phyloP scores from a whole-genome alignment of 306 rosid species.

The Vigna trinervia region DNA sequence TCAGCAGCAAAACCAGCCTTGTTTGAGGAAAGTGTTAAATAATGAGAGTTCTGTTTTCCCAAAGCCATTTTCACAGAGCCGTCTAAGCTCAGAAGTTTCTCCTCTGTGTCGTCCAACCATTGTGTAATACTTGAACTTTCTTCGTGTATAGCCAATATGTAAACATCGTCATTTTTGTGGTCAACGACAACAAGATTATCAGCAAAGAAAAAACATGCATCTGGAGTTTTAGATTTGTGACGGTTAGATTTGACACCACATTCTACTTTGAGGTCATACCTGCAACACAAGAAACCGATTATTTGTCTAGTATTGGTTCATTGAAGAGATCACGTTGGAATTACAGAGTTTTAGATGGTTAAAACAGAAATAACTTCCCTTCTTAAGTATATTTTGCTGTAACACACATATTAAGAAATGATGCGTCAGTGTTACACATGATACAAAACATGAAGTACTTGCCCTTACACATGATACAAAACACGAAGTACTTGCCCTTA shows the following conservation, averaged over 20 bases:
- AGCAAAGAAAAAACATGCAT: conserved; percentile 96
- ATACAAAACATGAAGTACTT: not conserved
- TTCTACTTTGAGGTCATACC: conserved; percentile 94
- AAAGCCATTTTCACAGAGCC: conserved; percentile 46
- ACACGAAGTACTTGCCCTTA: too few relatives aligned
- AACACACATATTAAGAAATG: not conserved
- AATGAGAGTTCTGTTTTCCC: conserved; percentile 45
- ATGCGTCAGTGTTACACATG: not conserved
- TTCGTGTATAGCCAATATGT: conserved; percentile 72
- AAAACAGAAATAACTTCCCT: too few relatives aligned
- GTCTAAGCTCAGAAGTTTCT: conserved; percentile 70
- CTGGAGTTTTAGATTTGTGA: conserved; percentile 88
- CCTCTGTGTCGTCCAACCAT: conserved; percentile 80
- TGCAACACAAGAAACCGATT: conserved; percentile 55
- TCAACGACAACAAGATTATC: conserved; percentile 84
- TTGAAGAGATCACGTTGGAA: conserved; percentile 17
- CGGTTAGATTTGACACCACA: conserved; percentile 69
- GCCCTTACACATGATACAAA: not conserved
- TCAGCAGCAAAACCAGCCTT: conserved; percentile 67
- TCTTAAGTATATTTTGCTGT: not conserved
- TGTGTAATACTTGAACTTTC: conserved; percentile 50
- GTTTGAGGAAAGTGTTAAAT: conserved; percentile 41
- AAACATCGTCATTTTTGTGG: conserved; percentile 85
- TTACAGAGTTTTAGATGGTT: not conserved
- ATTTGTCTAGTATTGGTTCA: conserved; percentile 30